Conservation (phyloP, 2,329 filamentous ascomycete genomes). For the Eutypa lata region DNA sequence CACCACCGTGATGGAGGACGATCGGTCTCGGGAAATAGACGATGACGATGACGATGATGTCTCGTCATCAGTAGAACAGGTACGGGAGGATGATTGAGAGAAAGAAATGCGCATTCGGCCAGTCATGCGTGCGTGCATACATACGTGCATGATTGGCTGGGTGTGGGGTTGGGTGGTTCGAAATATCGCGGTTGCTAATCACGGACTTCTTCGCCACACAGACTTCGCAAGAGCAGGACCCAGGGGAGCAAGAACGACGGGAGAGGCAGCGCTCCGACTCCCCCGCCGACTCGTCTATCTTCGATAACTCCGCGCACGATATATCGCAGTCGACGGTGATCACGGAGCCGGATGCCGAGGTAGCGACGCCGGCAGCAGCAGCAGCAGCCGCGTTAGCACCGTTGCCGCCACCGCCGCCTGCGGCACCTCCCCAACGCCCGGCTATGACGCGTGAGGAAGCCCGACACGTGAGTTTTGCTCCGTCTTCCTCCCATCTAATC, state of each 20-base stretch:
- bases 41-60: slow-evolving; percentile 4
- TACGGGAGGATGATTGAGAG: not conserved
- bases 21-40: slow-evolving; percentile 2
- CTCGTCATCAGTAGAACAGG: not conserved
- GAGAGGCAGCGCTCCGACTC: slow-evolving; percentile 30
- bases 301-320: slow-evolving; percentile 46
- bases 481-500: not conserved
- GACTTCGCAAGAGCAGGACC: not conserved
- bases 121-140: no score
- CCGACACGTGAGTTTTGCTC: slow-evolving; percentile 40
- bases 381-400: slow-evolving; percentile 11
- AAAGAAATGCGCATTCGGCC: no score
- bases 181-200: no score
- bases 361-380: not conserved
- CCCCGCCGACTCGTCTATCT: slow-evolving; percentile 46
- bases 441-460: slow-evolving; percentile 50
- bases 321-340: slow-evolving; percentile 46
- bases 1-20: not conserved
- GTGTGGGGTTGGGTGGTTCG: not conserved
- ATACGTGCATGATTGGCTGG: no score
- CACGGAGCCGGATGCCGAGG: slow-evolving; percentile 46
- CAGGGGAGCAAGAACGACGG: not conserved
- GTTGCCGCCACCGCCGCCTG: not conserved
- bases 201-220: not conserved
- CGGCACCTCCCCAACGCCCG: slow-evolving; percentile 13